These are phyloP conservation scores for Rhodotorula paludigena DNA, from an alignment of 768 basidiomycete species.

Conservation along the genomic window DNA sequence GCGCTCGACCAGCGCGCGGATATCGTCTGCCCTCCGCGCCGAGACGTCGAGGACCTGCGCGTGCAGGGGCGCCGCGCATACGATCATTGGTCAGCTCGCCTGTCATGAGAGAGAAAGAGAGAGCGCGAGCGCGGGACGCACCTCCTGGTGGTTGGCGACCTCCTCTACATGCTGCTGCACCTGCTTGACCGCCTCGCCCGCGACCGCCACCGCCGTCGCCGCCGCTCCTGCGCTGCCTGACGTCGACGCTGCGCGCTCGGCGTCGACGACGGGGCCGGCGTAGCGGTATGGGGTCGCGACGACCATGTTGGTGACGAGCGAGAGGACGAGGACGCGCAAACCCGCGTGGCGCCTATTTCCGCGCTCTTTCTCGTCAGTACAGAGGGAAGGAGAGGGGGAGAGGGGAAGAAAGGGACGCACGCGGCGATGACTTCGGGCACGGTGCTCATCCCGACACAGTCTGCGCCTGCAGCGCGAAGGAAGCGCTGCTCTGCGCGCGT, in stretches of 20 bases:
- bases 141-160: constrained; percentile 38
- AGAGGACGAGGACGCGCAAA: constrained; percentile 69
- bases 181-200: no score
- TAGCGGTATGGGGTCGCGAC: constrained; percentile 61
- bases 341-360: constrained; percentile 57
- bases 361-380: accelerated
- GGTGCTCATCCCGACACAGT: constrained; percentile 93
- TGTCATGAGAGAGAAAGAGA: neutral
- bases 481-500: constrained; percentile 79
- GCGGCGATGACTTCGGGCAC: constrained; percentile 82
- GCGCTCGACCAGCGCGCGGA: constrained; percentile 65
- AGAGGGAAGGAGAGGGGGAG: neutral
- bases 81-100: no score
- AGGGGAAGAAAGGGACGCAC: constrained; percentile 3
- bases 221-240: no score
- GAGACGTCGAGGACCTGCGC: constrained; percentile 65
- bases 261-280: constrained; percentile 51
- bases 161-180: constrained; percentile 15
- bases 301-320: constrained; percentile 79
- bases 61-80: no score
- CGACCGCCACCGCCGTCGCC: no score
- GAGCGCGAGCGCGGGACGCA: neutral
- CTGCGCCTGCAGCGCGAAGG: constrained; percentile 67
- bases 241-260: constrained; percentile 67
- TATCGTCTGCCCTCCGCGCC: constrained; percentile 62